Evolutionary conservation across 106 monocot species (phyloP).

Genomic region (Posidonia australis): DNA sequence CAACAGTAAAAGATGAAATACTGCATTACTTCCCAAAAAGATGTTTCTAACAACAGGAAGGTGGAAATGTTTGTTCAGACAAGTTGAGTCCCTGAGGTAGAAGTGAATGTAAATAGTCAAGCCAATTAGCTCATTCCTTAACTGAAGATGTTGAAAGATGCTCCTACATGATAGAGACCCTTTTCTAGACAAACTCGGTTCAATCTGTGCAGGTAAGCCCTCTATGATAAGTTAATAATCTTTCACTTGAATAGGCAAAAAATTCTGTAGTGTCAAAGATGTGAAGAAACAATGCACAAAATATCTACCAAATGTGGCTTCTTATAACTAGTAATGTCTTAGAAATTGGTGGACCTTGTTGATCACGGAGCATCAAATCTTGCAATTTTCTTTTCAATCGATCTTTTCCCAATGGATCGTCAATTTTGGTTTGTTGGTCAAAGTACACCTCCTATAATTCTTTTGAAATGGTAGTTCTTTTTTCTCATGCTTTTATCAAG

Average conservation of each 20-base stretch:
- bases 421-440: too few relatives aligned
- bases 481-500: too few relatives aligned
- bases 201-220: slow-evolving; percentile 33
- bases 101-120: slow-evolving; percentile 54
- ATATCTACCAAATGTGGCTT: too few relatives aligned
- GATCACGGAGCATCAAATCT: too few relatives aligned
- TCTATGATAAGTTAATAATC: slow-evolving; percentile 62
- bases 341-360: too few relatives aligned
- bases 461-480: too few relatives aligned
- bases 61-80: slow-evolving; percentile 19
- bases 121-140: slow-evolving; percentile 17
- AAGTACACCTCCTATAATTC: too few relatives aligned
- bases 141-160: slow-evolving; percentile 40
- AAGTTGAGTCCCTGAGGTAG: slow-evolving; percentile 32
- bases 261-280: too few relatives aligned
- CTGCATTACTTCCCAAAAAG: slow-evolving; percentile 8
- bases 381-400: too few relatives aligned
- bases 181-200: slow-evolving; percentile 12
- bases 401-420: too few relatives aligned
- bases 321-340: too few relatives aligned
- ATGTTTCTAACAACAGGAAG: slow-evolving; percentile 19
- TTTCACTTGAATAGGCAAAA: slow-evolving; percentile 38
- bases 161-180: slow-evolving; percentile 43
- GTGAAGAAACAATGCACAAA: too few relatives aligned
- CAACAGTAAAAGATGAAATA: slow-evolving; percentile 45